phyloP scores from a whole-genome alignment of 164 flowering plant species.

The Saururus chinensis region DNA sequence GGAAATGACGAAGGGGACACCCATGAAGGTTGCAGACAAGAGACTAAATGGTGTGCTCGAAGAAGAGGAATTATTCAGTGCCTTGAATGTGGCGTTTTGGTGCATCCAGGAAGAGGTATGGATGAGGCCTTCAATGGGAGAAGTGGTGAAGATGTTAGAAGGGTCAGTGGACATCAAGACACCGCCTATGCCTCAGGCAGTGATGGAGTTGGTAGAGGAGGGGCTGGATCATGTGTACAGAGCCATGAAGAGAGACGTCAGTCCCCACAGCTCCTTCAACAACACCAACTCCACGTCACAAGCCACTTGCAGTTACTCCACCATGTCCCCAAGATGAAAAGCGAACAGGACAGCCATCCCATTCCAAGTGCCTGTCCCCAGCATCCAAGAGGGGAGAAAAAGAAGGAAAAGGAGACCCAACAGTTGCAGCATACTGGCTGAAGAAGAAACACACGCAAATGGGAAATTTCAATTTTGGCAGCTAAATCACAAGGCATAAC shows the following conservation, averaged over 20 bases:
- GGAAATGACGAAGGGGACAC: conserved; percentile 61
- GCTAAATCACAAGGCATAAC: too few relatives aligned
- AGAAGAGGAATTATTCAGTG: conserved; percentile 56
- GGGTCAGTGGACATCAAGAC: conserved; percentile 47
- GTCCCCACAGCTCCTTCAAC: conserved; percentile 5
- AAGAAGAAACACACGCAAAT: too few relatives aligned
- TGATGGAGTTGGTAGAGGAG: conserved; percentile 64
- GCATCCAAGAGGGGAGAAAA: too few relatives aligned
- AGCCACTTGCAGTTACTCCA: conserved; percentile 77
- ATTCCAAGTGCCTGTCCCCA: too few relatives aligned
- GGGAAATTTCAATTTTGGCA: too few relatives aligned
- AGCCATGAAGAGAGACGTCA: conserved; percentile 55
- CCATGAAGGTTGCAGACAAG: conserved; percentile 44
- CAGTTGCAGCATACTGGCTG: too few relatives aligned
- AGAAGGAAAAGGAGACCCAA: too few relatives aligned
- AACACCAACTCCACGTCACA: conserved; percentile 41
- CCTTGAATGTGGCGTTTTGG: conserved; percentile 75
- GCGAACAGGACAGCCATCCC: neutral
- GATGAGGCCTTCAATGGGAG: conserved; percentile 88
- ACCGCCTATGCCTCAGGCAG: conserved; percentile 89
- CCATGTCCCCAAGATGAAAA: conserved; percentile 76
- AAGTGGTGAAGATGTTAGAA: conserved; percentile 87
- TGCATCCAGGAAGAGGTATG: conserved; percentile 85
- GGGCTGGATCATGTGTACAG: conserved; percentile 76
- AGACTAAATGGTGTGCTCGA: conserved; percentile 41